These are phyloP conservation scores for Lasiosphaeria miniovina DNA, from an alignment of 495 filamentous ascomycete genomes.

Conservation along the genomic window DNA sequence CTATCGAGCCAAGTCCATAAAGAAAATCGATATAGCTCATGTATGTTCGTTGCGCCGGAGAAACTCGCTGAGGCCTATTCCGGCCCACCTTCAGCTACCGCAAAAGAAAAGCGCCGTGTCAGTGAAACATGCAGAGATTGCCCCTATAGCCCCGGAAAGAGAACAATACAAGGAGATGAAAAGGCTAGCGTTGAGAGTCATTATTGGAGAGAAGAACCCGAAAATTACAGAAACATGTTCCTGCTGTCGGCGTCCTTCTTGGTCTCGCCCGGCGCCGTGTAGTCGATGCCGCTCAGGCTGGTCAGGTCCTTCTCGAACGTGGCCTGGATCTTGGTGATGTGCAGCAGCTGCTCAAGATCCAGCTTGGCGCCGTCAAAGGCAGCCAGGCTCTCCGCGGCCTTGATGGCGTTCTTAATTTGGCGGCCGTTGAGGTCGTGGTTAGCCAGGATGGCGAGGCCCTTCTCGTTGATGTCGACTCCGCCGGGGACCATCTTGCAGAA, in stretches of 20 bases:
- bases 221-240: constrained; percentile 33
- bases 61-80: no score
- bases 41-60: no score
- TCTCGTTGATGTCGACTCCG: constrained; percentile 39
- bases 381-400: constrained; percentile 46
- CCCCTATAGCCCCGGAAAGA: background rate
- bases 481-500: constrained; percentile 39
- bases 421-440: constrained; percentile 54
- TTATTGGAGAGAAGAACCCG: background rate
- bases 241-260: constrained; percentile 24
- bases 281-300: constrained; percentile 28
- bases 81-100: no score
- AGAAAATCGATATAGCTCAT: no score
- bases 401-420: constrained; percentile 63
- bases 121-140: no score
- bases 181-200: background rate
- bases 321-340: constrained; percentile 33
- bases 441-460: constrained; percentile 41
- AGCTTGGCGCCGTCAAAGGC: constrained; percentile 29
- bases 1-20: no score
- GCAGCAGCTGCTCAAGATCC: constrained; percentile 29
- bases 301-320: constrained; percentile 36
- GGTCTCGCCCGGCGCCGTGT: constrained; percentile 29
- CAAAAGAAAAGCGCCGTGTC: no score
- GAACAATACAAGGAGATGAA: background rate